phyloP scores from a whole-genome alignment of 345 rosid species.

The Dipteronia dyeriana region DNA sequence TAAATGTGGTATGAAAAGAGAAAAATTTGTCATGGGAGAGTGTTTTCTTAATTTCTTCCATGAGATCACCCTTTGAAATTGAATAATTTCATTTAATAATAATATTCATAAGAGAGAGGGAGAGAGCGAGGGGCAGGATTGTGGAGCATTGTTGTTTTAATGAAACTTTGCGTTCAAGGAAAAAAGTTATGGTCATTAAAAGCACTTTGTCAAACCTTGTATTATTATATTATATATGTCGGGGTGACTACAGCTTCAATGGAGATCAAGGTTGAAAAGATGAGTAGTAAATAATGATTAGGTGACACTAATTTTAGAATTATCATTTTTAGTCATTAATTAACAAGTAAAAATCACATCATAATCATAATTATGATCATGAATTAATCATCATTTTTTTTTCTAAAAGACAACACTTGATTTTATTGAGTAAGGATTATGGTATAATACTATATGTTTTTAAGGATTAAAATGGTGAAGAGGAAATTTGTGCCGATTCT shows the following conservation, averaged over 20 bases:
- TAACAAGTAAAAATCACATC: not conserved
- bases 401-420: too few relatives aligned
- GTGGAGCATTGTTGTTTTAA: constrained; percentile 37
- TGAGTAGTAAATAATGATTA: not conserved
- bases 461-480: too few relatives aligned
- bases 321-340: not conserved
- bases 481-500: too few relatives aligned
- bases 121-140: constrained; percentile 42
- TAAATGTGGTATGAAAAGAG: constrained; percentile 19
- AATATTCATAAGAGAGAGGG: constrained; percentile 14
- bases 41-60: constrained; percentile 34
- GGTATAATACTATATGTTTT: too few relatives aligned
- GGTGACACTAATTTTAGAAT: not conserved
- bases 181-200: constrained; percentile 40
- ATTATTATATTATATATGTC: constrained; percentile 24
- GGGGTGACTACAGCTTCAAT: not conserved
- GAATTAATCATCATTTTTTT: not conserved
- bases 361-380: not conserved
- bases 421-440: too few relatives aligned
- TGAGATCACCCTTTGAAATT: constrained; percentile 20
- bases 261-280: not conserved
- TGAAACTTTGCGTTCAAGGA: constrained; percentile 69
- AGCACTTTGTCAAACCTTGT: constrained; percentile 51
- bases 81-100: not conserved
- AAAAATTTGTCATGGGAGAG: constrained; percentile 17